These are phyloP conservation scores for Daldinia childiae DNA, from an alignment of 495 filamentous ascomycete genomes.

Conservation along the genomic window DNA sequence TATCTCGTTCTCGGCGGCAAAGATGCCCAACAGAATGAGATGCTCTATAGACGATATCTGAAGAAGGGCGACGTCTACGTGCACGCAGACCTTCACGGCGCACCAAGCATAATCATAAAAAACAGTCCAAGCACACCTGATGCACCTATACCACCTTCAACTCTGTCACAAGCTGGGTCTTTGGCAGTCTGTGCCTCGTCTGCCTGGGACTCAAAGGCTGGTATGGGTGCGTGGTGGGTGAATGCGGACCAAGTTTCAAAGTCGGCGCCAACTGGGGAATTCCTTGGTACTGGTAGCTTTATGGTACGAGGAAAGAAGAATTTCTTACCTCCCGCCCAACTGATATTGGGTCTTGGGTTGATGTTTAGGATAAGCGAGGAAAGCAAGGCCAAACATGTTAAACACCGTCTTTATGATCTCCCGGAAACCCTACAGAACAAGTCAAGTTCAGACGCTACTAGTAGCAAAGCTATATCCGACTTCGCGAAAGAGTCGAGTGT, in stretches of 20 bases:
- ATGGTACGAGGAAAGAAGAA: constrained; percentile 86
- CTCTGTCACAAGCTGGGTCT: constrained; percentile 87
- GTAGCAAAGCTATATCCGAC: constrained; percentile 1
- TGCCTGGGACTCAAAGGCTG: constrained; percentile 95
- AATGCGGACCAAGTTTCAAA: constrained; percentile 88
- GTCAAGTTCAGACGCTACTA: constrained; percentile 6
- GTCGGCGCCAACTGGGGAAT: constrained; percentile 79
- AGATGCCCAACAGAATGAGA: constrained; percentile 90
- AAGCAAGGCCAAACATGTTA: constrained; percentile 81
- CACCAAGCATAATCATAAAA: constrained; percentile 83
- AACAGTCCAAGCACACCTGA: constrained; percentile 78
- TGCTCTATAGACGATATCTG: constrained; percentile 84
- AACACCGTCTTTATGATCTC: constrained; percentile 69
- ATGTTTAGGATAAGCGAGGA: constrained; percentile 91
- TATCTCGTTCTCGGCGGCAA: constrained; percentile 89
- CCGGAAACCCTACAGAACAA: constrained; percentile 15
- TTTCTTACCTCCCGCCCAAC: constrained; percentile 85
- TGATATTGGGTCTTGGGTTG: constrained; percentile 86
- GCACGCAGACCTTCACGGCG: constrained; percentile 88
- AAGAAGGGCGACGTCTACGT: constrained; percentile 91
- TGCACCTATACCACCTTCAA: constrained; percentile 89
- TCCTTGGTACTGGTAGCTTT: constrained; percentile 78
- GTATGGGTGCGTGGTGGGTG: constrained; percentile 96
- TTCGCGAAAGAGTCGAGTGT: constrained; percentile 8
- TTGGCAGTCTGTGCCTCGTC: constrained; percentile 82